Evolutionary conservation across 2,329 filamentous ascomycete species (phyloP).

Genomic region (Fusarium multiceps): DNA sequence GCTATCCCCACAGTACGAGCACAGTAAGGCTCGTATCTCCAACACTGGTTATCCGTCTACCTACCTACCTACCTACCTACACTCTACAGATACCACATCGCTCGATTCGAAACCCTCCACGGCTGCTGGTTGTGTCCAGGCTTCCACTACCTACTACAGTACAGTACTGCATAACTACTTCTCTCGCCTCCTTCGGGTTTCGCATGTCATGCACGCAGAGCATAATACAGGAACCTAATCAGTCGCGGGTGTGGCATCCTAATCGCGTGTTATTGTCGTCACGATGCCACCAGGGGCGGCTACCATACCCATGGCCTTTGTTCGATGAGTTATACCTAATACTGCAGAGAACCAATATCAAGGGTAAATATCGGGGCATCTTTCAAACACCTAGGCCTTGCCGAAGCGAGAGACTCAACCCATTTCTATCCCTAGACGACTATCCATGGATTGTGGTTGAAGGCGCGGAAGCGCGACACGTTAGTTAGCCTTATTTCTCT

Average conservation of each 20-base stretch:
- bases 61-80: background rate
- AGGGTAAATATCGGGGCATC: constrained; percentile 7
- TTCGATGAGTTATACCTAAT: constrained; percentile 9
- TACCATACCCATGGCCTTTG: constrained; percentile 24
- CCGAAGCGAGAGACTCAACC: constrained; percentile 25
- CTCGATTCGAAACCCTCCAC: constrained; percentile 28
- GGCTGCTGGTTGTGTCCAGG: constrained; percentile 5
- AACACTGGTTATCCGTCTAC: constrained; percentile 24
- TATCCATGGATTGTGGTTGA: constrained; percentile 27
- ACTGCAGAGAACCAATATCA: constrained; percentile 10
- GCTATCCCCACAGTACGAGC: constrained; percentile 38
- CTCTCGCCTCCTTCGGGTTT: constrained; percentile 43
- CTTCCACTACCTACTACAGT: background rate
- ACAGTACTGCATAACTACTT: background rate
- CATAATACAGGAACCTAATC: constrained; percentile 45
- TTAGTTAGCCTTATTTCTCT: constrained; percentile 25
- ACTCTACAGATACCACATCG: constrained; percentile 1
- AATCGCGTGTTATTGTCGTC: constrained; percentile 48
- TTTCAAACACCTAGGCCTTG: constrained; percentile 21
- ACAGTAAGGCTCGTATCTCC: constrained; percentile 18
- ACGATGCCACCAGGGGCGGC: constrained; percentile 37
- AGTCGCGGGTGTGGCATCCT: constrained; percentile 38
- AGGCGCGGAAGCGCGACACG: constrained; percentile 33
- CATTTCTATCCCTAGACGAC: constrained; percentile 18
- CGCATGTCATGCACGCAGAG: constrained; percentile 35